Evolutionary conservation across 495 filamentous ascomycete species (phyloP).

Genomic region (Xylaria castorea): DNA sequence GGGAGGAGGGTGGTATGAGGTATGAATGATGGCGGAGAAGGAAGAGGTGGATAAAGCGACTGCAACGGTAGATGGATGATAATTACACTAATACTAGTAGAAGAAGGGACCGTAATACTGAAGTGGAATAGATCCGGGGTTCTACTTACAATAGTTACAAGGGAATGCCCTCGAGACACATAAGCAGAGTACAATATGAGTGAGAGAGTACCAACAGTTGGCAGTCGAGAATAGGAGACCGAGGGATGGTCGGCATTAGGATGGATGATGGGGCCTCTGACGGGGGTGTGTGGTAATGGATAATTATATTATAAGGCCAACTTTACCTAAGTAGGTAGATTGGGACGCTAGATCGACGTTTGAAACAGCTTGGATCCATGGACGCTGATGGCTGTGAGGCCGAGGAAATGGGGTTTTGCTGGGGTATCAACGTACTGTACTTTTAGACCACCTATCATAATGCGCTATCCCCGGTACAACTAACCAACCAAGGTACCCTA

Average conservation of each 20-base stretch:
- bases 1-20: not conserved
- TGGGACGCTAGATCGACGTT: conserved; percentile 14
- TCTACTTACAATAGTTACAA: too few relatives aligned
- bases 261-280: not conserved
- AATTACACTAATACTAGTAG: not conserved
- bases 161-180: too few relatives aligned
- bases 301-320: not conserved
- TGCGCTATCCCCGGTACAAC: not conserved
- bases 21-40: not conserved
- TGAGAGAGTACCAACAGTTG: too few relatives aligned
- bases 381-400: not conserved
- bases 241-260: not conserved
- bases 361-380: conserved; percentile 9
- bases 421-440: too few relatives aligned
- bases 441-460: not conserved
- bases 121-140: not conserved
- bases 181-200: too few relatives aligned
- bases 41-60: not conserved
- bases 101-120: not conserved
- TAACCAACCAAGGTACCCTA: too few relatives aligned
- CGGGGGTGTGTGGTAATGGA: not conserved
- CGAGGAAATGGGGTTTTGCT: too few relatives aligned
- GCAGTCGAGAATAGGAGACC: not conserved
- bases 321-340: not conserved
- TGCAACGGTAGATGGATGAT: not conserved